Evolutionary conservation across 78 protist genomes (phyloP).

Genomic region (Planoprotostelium fungivorum): DNA sequence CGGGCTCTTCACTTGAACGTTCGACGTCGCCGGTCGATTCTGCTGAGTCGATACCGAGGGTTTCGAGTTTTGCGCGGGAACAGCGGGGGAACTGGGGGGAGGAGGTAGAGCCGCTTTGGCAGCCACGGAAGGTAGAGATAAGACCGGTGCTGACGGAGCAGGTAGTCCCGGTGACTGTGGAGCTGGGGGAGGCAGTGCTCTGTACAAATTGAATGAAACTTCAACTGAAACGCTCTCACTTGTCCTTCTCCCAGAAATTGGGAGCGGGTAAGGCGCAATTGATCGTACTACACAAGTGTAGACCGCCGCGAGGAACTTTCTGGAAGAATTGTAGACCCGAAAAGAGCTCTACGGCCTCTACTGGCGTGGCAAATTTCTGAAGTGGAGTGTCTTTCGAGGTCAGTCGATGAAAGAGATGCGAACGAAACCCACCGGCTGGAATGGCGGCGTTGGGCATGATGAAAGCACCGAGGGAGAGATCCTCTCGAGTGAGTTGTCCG

Average conservation of each 20-base stretch:
- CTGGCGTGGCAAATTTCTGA: background rate
- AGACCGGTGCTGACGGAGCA: background rate
- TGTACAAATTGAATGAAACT: background rate
- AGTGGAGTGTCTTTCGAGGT: background rate
- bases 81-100: background rate
- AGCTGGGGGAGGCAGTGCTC: background rate
- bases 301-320: background rate
- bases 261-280: background rate
- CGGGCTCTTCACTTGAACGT: no score
- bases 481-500: background rate
- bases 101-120: background rate
- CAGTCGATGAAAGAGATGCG: background rate
- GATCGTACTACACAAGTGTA: background rate
- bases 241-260: background rate
- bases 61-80: background rate
- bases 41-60: no score
- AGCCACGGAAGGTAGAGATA: background rate
- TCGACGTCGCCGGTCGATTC: no score
- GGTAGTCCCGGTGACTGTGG: background rate
- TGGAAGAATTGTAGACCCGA: background rate
- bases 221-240: background rate
- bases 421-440: background rate
- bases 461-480: background rate
- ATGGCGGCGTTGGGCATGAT: background rate
- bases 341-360: background rate